A percentile compares a stretch with the other conserved stretches of the same genome.
Evolutionary conservation across 2,329 filamentous ascomycete species (phyloP).

Genomic region (Knufia fluminis): DNA sequence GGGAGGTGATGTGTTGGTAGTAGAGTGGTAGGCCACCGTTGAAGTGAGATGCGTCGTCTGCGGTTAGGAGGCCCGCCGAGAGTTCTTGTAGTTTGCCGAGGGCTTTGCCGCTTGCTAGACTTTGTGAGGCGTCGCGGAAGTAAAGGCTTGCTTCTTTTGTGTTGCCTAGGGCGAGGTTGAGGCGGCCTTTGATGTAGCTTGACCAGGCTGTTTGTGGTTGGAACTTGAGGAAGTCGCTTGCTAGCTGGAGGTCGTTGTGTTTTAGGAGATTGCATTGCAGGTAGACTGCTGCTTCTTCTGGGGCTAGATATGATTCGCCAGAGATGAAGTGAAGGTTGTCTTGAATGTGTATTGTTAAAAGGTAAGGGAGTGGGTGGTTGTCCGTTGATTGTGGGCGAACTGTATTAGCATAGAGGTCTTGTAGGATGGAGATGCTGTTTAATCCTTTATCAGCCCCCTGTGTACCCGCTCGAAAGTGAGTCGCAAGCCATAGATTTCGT

Average conservation of each 20-base stretch:
- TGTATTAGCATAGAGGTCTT: slow-evolving; percentile 36
- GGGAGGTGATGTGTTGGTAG: slow-evolving; percentile 71
- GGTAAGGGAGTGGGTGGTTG: slow-evolving; percentile 33
- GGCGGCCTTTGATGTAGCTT: slow-evolving; percentile 72
- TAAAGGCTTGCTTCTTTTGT: slow-evolving; percentile 61
- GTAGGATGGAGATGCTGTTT: slow-evolving; percentile 31
- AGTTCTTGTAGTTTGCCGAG: slow-evolving; percentile 37
- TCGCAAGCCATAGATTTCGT: slow-evolving; percentile 56
- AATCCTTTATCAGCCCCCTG: slow-evolving; percentile 25
- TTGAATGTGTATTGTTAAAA: slow-evolving; percentile 34
- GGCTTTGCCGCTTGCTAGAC: slow-evolving; percentile 35
- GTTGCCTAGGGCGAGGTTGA: slow-evolving; percentile 65
- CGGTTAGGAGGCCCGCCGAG: slow-evolving; percentile 58
- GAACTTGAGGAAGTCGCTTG: slow-evolving; percentile 59
- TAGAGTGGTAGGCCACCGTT: slow-evolving; percentile 71
- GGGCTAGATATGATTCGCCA: slow-evolving; percentile 39
- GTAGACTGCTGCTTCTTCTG: slow-evolving; percentile 55
- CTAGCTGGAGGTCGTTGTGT: slow-evolving; percentile 58
- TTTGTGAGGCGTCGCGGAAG: slow-evolving; percentile 73
- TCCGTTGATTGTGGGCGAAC: slow-evolving; percentile 35
- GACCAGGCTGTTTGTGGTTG: slow-evolving; percentile 50
- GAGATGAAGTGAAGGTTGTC: slow-evolving; percentile 43
- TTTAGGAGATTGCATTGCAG: slow-evolving; percentile 59
- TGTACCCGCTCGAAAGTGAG: slow-evolving; percentile 30
- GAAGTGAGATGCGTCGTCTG: slow-evolving; percentile 59